Percentiles rank a stretch among this genome's conserved stretches.
Evolutionary conservation across 805 yeast species (phyloP).

Genomic region (Ogataea angusta): DNA sequence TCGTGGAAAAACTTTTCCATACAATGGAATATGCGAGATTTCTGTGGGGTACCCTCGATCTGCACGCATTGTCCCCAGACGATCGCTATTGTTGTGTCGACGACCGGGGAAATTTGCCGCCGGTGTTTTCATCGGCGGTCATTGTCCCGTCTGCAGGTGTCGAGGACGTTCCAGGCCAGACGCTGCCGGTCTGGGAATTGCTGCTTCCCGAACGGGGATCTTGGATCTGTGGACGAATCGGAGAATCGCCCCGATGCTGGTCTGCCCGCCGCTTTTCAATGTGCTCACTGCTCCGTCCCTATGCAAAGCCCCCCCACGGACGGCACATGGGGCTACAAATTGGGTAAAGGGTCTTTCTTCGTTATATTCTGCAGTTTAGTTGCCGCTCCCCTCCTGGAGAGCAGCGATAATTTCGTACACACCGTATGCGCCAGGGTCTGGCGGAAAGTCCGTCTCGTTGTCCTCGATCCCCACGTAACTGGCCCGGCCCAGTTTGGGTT

Average conservation of each 20-base stretch:
- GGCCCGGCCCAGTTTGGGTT: conserved; percentile 38
- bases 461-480: conserved; percentile 36
- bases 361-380: background rate
- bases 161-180: background rate
- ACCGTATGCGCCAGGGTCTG: conserved; percentile 42
- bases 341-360: background rate
- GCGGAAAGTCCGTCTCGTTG: conserved; percentile 31
- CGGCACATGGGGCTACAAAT: too few relatives aligned
- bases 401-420: conserved; percentile 34
- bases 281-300: too few relatives aligned
- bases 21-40: background rate
- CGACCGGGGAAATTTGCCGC: background rate
- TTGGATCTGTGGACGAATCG: background rate
- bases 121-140: background rate
- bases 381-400: conserved; percentile 6
- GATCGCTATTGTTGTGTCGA: background rate
- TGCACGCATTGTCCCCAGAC: background rate
- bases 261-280: background rate
- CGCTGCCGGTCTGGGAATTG: background rate
- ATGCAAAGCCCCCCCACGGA: too few relatives aligned
- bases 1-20: background rate
- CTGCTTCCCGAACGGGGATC: background rate
- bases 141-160: background rate
- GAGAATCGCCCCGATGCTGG: background rate
- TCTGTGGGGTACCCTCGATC: background rate